These are phyloP conservation scores for Mycosarcoma mackinlayi DNA, from an alignment of 1,284 basidiomycete species.

Conservation along the genomic window DNA sequence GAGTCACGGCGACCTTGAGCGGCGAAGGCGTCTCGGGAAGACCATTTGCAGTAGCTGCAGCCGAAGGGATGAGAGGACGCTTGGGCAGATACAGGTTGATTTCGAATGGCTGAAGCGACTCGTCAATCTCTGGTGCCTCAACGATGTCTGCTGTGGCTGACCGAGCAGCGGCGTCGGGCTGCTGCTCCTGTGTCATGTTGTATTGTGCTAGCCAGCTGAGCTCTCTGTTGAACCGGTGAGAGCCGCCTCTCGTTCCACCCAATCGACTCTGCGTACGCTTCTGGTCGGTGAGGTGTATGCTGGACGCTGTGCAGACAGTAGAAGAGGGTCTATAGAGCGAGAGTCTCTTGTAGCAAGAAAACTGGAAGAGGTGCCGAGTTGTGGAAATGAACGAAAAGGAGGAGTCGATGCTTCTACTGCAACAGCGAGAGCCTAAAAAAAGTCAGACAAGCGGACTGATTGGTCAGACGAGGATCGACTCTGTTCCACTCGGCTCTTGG, in stretches of 20 bases:
- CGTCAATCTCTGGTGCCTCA: slow-evolving; percentile 36
- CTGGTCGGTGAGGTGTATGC: neutral
- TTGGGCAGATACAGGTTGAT: slow-evolving; percentile 62
- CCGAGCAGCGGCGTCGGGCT: slow-evolving; percentile 6
- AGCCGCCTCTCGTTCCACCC: slow-evolving; percentile 4
- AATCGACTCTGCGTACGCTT: neutral
- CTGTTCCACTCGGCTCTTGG: neutral
- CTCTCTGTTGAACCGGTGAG: neutral
- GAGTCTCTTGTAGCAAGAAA: too few species aligned
- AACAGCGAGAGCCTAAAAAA: too few species aligned
- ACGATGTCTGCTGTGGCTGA: slow-evolving; percentile 8
- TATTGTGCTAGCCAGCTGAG: neutral
- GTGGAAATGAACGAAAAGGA: too few species aligned
- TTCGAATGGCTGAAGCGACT: slow-evolving; percentile 61
- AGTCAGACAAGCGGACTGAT: slow-evolving; percentile 8
- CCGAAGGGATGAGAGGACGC: slow-evolving; percentile 62
- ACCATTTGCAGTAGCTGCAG: slow-evolving; percentile 47
- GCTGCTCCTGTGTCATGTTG: slow-evolving; percentile 30
- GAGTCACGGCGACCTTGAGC: slow-evolving; percentile 63
- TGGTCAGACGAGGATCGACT: slow-evolving; percentile 13
- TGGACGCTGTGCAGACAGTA: neutral
- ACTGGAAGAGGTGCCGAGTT: neutral
- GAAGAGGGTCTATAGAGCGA: too few species aligned
- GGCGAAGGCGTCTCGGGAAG: slow-evolving; percentile 64
- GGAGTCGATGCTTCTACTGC: too few species aligned